Percentiles rank a stretch among this genome's conserved stretches.
Conservation (phyloP, 2,329 filamentous ascomycete genomes). For the Juglanconis juglandina region DNA sequence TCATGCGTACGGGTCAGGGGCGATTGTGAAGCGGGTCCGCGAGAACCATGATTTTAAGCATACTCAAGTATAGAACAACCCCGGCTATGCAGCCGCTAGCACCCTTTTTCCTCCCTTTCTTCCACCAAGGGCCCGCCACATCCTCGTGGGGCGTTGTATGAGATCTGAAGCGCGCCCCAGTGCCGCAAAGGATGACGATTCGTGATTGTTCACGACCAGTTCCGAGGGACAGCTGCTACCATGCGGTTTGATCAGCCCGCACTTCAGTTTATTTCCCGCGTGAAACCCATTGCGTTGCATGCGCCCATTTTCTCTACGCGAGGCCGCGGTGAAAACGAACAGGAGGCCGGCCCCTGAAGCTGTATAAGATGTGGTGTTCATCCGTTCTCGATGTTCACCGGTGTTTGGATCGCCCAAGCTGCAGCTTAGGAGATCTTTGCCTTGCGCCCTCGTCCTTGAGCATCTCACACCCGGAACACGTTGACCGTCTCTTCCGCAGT, state of each 20-base stretch:
- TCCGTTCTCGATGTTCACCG: conserved; percentile 1
- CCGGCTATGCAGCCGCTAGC: too few relatives aligned
- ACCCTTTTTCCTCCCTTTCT: too few relatives aligned
- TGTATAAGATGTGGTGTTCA: not conserved
- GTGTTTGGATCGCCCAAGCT: not conserved
- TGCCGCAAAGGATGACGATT: not conserved
- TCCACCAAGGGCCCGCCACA: too few relatives aligned
- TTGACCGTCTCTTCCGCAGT: not conserved
- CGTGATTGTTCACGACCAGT: not conserved
- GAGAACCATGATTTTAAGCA: too few relatives aligned
- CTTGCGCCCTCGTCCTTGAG: not conserved
- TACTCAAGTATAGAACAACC: too few relatives aligned
- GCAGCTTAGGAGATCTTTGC: not conserved
- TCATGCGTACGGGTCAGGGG: too few relatives aligned
- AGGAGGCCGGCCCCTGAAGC: not conserved
- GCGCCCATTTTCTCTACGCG: not conserved
- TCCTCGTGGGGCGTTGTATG: not conserved
- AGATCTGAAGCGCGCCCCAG: not conserved
- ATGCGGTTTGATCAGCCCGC: not conserved
- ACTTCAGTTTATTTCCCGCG: not conserved
- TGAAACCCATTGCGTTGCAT: conserved; percentile 10
- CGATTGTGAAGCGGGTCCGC: too few relatives aligned
- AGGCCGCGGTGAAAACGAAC: not conserved
- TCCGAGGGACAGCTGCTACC: not conserved
- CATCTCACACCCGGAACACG: not conserved